phyloP scores from a whole-genome alignment of 371 early-diverging fungal genomes.

The Mortierella sp. region DNA sequence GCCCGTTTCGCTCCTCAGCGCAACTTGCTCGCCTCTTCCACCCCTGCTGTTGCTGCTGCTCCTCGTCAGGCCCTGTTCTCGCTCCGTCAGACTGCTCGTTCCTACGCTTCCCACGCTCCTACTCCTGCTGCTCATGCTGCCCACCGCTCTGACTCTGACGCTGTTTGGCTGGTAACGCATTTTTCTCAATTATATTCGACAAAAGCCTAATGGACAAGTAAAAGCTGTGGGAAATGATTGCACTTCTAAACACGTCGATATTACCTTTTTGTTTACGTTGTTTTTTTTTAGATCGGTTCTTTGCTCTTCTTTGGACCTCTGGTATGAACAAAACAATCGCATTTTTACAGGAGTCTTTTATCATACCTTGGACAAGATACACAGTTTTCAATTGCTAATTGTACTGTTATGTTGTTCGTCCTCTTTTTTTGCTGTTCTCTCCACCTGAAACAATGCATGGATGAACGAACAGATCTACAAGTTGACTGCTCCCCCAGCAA shows the following conservation, averaged over 20 bases:
- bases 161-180: constrained; percentile 63
- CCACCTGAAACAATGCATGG: constrained; percentile 2
- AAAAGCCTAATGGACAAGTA: too few species aligned
- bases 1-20: constrained; percentile 21
- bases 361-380: neutral
- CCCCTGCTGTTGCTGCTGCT: constrained; percentile 19
- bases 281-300: constrained; percentile 63
- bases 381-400: neutral
- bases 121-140: constrained; percentile 7
- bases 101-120: constrained; percentile 39
- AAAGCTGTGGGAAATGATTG: neutral
- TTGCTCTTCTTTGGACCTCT: constrained; percentile 71
- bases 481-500: constrained; percentile 71
- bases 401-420: neutral
- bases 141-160: constrained; percentile 57
- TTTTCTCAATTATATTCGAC: neutral
- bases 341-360: neutral
- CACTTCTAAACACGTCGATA: neutral
- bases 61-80: constrained; percentile 41
- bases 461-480: constrained; percentile 59
- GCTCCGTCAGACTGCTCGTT: constrained; percentile 52
- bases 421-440: neutral
- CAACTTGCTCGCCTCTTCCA: constrained; percentile 2
- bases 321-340: constrained; percentile 31
- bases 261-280: neutral